These are phyloP conservation scores for Ulvella scutata DNA, from an alignment of 139 green algal genomes.

Conservation along the genomic window DNA sequence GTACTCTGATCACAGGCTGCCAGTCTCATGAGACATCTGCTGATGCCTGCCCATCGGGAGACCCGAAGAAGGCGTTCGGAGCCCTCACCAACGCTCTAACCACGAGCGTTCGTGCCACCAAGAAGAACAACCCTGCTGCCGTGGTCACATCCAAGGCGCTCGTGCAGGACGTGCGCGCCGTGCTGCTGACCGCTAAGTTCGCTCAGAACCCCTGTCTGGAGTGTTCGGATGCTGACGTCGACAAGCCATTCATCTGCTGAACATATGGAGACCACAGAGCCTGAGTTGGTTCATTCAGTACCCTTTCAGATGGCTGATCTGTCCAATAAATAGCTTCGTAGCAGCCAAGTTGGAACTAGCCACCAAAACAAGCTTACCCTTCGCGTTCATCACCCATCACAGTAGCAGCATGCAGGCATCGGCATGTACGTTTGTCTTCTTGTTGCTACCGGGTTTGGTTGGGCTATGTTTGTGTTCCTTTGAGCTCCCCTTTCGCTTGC, in stretches of 20 bases:
- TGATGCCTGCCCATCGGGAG: constrained; percentile 37
- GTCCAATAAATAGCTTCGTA: no score
- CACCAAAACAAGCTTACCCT: no score
- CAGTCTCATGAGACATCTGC: constrained; percentile 36
- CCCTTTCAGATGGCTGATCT: no score
- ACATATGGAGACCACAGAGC: no score
- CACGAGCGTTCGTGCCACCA: constrained; percentile 22
- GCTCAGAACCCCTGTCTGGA: constrained; percentile 48
- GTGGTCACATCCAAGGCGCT: constrained; percentile 27
- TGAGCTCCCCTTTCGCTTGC: no score
- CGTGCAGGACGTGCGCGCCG: constrained; percentile 25
- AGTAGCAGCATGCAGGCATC: no score
- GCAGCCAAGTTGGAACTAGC: no score
- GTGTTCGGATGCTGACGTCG: constrained; percentile 28
- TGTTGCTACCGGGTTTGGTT: no score
- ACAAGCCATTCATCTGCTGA: constrained; percentile 29
- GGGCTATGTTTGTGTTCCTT: no score
- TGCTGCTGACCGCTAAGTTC: constrained; percentile 24
- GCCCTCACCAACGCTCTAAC: constrained; percentile 40
- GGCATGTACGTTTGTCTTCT: no score
- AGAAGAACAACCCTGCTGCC: constrained; percentile 14
- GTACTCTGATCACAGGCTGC: constrained; percentile 47
- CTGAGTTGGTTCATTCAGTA: no score
- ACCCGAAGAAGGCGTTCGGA: constrained; percentile 33
- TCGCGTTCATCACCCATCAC: no score